Evolutionary conservation across 73 alveolate genomes (phyloP).

Genomic region (Halteria grandinella): DNA sequence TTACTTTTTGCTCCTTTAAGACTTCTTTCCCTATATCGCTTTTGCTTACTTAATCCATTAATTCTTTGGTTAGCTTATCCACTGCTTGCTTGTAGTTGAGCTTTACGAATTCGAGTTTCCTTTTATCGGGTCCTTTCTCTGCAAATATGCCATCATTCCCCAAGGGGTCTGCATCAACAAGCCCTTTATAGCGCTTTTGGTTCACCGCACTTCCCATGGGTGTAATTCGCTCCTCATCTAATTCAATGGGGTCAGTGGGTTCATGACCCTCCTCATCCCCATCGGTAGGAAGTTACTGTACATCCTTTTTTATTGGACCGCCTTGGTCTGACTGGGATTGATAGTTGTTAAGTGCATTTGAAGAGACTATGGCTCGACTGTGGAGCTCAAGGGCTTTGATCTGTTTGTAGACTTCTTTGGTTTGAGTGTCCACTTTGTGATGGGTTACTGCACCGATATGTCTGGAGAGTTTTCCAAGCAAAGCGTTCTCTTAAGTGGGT

Average conservation of each 20-base stretch:
- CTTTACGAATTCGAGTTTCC: slow-evolving; percentile 12
- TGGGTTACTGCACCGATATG: too few species aligned
- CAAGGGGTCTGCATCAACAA: background rate
- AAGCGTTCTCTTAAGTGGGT: too few species aligned
- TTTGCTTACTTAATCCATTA: slow-evolving; percentile 30
- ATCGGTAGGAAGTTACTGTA: background rate
- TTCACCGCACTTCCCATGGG: slow-evolving; percentile 26
- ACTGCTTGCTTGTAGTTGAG: slow-evolving; percentile 15
- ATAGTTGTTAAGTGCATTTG: too few species aligned
- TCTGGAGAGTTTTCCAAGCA: too few species aligned
- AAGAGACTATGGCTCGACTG: too few species aligned
- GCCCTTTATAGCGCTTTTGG: background rate
- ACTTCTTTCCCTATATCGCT: slow-evolving; percentile 40
- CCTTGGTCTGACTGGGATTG: too few species aligned
- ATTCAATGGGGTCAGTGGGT: background rate
- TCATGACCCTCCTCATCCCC: background rate
- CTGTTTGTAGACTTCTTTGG: too few species aligned
- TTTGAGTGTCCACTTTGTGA: too few species aligned
- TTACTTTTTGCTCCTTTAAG: background rate
- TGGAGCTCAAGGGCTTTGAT: too few species aligned
- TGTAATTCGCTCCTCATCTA: slow-evolving; percentile 1
- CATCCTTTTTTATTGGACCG: background rate
- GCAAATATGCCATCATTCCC: background rate
- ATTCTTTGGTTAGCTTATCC: slow-evolving; percentile 15
- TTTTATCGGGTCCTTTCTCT: background rate